Evolutionary conservation across 148 eudicot species (phyloP), one percentile per base, ranked within the genome.

Genomic region (Cornus suecica): DNA sequence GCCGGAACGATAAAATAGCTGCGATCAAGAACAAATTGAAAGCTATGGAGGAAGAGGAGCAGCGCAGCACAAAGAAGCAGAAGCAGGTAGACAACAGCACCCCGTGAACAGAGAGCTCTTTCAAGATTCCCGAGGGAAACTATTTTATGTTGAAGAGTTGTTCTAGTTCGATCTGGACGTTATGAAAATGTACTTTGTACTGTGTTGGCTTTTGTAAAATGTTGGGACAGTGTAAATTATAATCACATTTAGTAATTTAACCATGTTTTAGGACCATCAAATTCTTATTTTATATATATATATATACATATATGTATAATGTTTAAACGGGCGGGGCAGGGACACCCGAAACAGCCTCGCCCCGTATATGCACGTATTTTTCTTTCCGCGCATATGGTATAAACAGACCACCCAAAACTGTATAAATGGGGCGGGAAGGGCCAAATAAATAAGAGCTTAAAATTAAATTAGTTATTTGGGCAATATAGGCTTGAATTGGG

Each of bases 1-100:
- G 84, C 61, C 84, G 94, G 52, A 88, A 85, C 77, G 96, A 95
- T 23, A 94, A 89, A 83, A 92, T 94, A 48, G 89, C 94, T 41
- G 98, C 98, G 3, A 92, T 92, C 68, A 94, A 92, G 87, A 92
- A 89, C 87, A 94, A 94, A 72, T 84, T 92, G 77, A 94, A 88
- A 83, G 80, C 89, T 13, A 56, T 94, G 87, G 98, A 94, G 76
- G 93, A 91, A 65, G 90, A 87, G 42, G 72, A 78, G 69, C 79
- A 78, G 69, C 79, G 56, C 42, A 75, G 79, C 69, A 65, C 92
- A 13, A 94, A 94, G 84, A 94, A 86, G 86, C 98, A 81, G 80
- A 92, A 92, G 80, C 85, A 81, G 48, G 80, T 10, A 31, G 78
- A 82, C 34, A 29, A 82, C 34, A 29, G 58, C 73, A 48, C 30